Percentiles rank a stretch among this genome's conserved stretches.
These are phyloP conservation scores for Spizellomyces sp. DNA, from an alignment of 192 early-diverging fungal species.

Conservation along the genomic window DNA sequence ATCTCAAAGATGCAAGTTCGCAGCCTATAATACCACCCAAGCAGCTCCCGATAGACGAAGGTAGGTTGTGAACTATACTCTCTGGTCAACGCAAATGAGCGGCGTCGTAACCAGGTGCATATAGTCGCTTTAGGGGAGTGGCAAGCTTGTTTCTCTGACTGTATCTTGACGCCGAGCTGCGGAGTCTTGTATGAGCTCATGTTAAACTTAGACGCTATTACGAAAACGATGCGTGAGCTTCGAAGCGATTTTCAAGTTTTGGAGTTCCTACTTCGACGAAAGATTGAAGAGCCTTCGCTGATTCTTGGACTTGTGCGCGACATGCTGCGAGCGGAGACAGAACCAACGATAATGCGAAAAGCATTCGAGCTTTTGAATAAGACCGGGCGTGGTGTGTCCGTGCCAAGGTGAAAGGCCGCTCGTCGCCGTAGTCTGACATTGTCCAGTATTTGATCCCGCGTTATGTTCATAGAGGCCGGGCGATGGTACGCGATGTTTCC, in stretches of 20 bases:
- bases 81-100: too few species aligned
- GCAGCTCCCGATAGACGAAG: too few species aligned
- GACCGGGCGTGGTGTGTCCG: too few species aligned
- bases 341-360: neutral
- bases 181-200: constrained; percentile 6
- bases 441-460: too few species aligned
- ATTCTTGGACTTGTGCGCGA: constrained; percentile 1
- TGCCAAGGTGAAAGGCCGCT: too few species aligned
- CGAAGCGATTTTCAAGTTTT: neutral
- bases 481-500: too few species aligned
- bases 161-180: neutral
- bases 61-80: too few species aligned
- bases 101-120: neutral
- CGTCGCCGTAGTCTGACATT: too few species aligned
- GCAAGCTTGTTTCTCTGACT: constrained; percentile 7
- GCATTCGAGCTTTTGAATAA: constrained; percentile 7
- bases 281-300: neutral
- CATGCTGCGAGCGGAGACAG: constrained; percentile 7
- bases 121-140: constrained; percentile 4
- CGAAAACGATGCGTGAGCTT: neutral
- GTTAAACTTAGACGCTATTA: constrained; percentile 13
- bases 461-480: too few species aligned
- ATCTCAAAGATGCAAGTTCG: too few species aligned
- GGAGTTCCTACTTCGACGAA: constrained; percentile 13
- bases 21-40: too few species aligned